Evolutionary conservation across 2,329 filamentous ascomycete genomes (phyloP).

Genomic region (Cladophialophora yegresii): DNA sequence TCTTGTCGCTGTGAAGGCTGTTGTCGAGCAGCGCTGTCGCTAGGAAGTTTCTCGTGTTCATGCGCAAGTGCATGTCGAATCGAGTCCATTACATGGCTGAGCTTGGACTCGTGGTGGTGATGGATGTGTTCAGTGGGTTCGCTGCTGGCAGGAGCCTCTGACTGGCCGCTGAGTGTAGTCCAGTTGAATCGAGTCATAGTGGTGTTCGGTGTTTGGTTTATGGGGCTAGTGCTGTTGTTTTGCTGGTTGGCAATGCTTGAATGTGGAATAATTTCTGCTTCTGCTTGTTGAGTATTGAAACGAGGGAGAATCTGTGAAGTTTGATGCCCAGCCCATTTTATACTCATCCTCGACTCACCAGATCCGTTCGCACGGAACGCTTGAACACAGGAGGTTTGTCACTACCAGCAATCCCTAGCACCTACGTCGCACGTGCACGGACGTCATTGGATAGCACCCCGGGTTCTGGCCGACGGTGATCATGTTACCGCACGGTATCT

Average conservation of each 20-base stretch:
- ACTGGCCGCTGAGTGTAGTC: conserved; percentile 2
- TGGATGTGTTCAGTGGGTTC: background rate
- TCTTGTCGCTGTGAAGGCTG: conserved; percentile 10
- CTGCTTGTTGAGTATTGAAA: background rate
- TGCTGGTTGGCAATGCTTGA: conserved; percentile 3
- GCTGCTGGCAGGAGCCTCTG: conserved; percentile 1
- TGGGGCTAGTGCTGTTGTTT: background rate
- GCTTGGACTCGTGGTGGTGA: conserved; percentile 22
- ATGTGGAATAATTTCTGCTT: background rate
- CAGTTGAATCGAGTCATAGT: conserved; percentile 19
- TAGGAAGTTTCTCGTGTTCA: conserved; percentile 24
- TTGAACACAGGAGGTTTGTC: background rate
- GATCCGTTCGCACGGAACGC: background rate
- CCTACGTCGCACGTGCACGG: background rate
- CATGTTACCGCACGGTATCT: conserved; percentile 9
- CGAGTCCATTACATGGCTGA: conserved; percentile 25
- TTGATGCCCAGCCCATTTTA: background rate
- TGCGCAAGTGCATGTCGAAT: conserved; percentile 24
- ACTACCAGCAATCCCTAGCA: background rate
- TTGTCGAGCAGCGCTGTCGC: conserved; percentile 1
- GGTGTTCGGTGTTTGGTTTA: background rate
- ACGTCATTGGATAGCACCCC: background rate
- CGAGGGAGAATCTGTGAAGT: background rate
- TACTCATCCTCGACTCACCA: background rate
- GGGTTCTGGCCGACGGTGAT: background rate